Evolutionary conservation across 2,329 filamentous ascomycete genomes (phyloP).

Genomic region (Drechslerella stenobrocha): DNA sequence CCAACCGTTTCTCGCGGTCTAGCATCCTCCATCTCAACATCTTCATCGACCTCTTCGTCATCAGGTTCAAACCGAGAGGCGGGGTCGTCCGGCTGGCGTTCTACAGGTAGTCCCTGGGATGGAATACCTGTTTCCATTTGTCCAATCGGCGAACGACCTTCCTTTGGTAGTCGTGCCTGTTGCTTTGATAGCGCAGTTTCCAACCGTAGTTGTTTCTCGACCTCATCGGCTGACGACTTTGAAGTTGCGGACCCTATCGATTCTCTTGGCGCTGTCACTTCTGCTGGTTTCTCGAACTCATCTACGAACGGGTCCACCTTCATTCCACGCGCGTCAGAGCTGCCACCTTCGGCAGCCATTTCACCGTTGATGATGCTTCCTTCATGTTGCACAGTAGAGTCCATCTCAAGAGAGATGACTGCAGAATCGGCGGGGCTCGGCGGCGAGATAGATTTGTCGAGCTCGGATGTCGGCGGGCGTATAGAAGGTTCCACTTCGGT

Average conservation of each 20-base stretch:
- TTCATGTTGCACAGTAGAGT: background rate
- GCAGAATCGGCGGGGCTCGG: constrained; percentile 41
- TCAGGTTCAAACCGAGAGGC: background rate
- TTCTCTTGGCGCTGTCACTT: background rate
- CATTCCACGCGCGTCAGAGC: constrained; percentile 14
- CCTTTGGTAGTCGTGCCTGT: constrained; percentile 12
- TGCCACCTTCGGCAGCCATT: constrained; percentile 3
- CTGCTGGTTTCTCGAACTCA: background rate
- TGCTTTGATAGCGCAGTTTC: constrained; percentile 45
- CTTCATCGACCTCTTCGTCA: background rate
- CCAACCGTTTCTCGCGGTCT: background rate
- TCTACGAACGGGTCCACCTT: background rate
- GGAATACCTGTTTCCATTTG: background rate
- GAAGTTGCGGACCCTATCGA: constrained; percentile 1
- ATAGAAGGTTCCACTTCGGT: constrained; percentile 25
- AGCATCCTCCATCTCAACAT: constrained; percentile 40
- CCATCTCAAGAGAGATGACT: background rate
- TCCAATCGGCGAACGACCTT: background rate
- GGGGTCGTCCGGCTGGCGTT: background rate
- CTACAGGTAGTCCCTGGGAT: background rate
- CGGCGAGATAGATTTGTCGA: constrained; percentile 30
- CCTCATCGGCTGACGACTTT: constrained; percentile 21
- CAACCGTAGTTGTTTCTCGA: constrained; percentile 45
- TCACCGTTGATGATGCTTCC: constrained; percentile 1
- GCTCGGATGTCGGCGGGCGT: constrained; percentile 20